phyloP scores from a whole-genome alignment of 345 rosid genomes.

The Mallotus nudiflorus region DNA sequence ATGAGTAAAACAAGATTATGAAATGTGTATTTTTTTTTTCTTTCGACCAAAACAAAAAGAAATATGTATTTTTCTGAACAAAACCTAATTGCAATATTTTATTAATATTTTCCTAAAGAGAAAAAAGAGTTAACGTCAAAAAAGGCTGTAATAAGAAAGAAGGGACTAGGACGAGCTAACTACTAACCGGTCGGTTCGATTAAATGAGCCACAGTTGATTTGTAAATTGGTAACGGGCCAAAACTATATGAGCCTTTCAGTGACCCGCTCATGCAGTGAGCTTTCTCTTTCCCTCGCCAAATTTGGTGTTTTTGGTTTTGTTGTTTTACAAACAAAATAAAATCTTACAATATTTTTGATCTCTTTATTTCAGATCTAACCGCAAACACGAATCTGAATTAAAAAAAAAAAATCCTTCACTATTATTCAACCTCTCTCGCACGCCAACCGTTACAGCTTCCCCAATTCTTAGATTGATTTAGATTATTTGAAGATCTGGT shows the following conservation, averaged over 20 bases:
- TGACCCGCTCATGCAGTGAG: neutral
- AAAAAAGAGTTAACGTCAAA: too few species aligned
- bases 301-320: too few species aligned
- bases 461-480: too few species aligned
- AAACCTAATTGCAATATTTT: too few species aligned
- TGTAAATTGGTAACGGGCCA: neutral
- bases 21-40: too few species aligned
- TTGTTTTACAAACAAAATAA: neutral
- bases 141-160: neutral
- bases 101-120: too few species aligned
- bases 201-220: neutral
- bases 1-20: too few species aligned
- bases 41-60: too few species aligned
- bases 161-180: neutral
- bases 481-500: neutral
- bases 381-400: neutral
- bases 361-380: constrained; percentile 10
- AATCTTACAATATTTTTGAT: neutral
- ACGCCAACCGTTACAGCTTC: neutral
- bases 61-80: too few species aligned
- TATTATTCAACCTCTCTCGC: neutral
- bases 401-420: neutral
- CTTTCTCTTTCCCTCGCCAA: neutral
- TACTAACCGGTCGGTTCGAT: neutral
- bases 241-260: neutral